Evolutionary conservation across 495 filamentous ascomycete genomes (phyloP), one percentile per base, ranked within the genome.

Genomic region (Podospora didyma): DNA sequence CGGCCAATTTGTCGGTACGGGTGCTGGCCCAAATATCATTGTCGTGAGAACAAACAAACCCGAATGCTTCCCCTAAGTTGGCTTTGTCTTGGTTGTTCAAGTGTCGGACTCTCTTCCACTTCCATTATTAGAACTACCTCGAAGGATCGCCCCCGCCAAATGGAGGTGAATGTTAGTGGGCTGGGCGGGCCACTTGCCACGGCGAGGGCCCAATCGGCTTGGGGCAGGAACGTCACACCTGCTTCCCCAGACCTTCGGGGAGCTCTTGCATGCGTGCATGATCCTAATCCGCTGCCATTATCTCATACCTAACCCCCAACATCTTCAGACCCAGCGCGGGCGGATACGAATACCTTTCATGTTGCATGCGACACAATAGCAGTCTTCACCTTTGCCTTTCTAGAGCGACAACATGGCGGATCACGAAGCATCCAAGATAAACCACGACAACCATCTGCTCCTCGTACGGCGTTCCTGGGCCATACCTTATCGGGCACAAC

Each of bases 401-500:
- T 10, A 31, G 34, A 53, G 11, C 19, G 37, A 51, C 49, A 72
- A 49, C 58, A 79, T 79, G 77, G 74, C 69, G 19, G 74, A 77
- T 59, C 61, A 65, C 46, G 73, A 69, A 59, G 66, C 71, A 23
- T 68, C 69, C 49, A 73, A 72, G 56, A 70, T 79, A 62, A 75
- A 77, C 58, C 74, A 78, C 58, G 72, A 74, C 20, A 76, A 73
- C 54, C 77, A 79, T 50, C 67, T 78, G 7, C 71, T 79, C 19
- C 71, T 79, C 4, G 77, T 78, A 61, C 65, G 75, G 47, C 34
- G 21, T 23, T 46, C 41, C 16, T 48, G n/a, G 31, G 42, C 35
- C 35, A 41, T 23, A 23, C 2, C 12, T 1, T 31, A 17, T 41
- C 37, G 50, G n/a, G 57, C n/a, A 60, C 54, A 54, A 56, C 28